Base-by-base conservation (phyloP, 257 asterid species). In the Vinca minor region DNA sequence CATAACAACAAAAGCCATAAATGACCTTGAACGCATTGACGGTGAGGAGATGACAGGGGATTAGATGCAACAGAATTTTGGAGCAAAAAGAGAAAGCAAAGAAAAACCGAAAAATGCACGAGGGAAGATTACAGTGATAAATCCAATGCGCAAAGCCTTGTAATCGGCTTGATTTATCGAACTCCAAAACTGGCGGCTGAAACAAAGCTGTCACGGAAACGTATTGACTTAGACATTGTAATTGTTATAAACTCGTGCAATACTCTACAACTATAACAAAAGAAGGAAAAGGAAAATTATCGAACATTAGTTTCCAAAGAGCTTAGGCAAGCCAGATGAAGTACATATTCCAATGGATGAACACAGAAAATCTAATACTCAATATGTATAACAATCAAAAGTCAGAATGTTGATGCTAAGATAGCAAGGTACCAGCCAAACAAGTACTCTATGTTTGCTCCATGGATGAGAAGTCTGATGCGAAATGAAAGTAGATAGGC, bases 171-270 rank as follows among this genome's bases (percentile, higher is more conserved):
- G 95, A 75, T 83, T 82, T 55, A 92, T 89, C 18, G 95, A 92
- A 77, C 87, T 86, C 98, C 98, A 92, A 69, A 92, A 92, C 61
- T 92, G 98, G 68, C 96, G 98, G 78, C 89, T 81, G 88, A 92
- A 92, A 82, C 95, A 89, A 75, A 92, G 95, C 98, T 92, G 88
- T 58, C 60, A 72, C 49, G 56, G 69, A 67, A 62, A 54, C n/a
- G 38, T 36, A 58, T 62, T 67, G 32, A n/a, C 45, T 41, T 65
- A 38, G 20, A 53, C 18, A 35, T 25, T 12, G 17, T 11, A 26
- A 26, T 25, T 12, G 13, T 26, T 52, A 3, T n/a, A n/a, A n/a
- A n/a, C n/a, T n/a, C 59, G 13, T 52, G 35, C 18, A 52, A 14
- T 52, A 25, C 9, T 1, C 2, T 25, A n/a, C n/a, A 28, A 12